Conservation (phyloP, 2,329 filamentous ascomycete species). For the Hypoxylon sp. region DNA sequence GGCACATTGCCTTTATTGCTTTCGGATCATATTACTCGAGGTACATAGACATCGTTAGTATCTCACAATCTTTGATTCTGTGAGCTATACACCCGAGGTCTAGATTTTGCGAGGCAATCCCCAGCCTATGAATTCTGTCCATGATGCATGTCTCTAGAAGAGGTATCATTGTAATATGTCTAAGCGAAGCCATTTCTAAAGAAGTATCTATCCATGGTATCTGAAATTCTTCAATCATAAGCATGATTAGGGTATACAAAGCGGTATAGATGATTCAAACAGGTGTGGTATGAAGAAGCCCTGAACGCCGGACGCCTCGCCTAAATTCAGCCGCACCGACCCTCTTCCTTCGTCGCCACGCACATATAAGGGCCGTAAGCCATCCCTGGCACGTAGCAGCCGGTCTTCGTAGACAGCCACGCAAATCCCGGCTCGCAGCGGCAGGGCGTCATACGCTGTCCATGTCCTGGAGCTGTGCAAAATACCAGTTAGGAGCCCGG, state of each 20-base stretch:
- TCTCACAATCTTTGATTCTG: no score
- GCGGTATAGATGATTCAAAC: background rate
- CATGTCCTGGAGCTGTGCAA: constrained; percentile 34
- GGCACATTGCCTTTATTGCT: no score
- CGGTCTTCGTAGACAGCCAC: background rate
- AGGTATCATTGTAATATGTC: no score
- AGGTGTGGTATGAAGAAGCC: background rate
- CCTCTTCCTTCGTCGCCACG: background rate
- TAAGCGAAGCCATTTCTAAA: background rate
- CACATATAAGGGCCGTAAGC: background rate
- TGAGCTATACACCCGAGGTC: no score
- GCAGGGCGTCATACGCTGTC: background rate
- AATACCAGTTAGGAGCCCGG: constrained; percentile 27
- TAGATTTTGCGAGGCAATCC: no score
- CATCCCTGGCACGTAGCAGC: no score
- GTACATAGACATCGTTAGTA: no score
- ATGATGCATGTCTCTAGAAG: no score
- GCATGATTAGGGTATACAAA: background rate
- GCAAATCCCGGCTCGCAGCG: background rate
- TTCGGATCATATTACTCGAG: no score
- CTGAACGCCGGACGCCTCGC: constrained; percentile 22
- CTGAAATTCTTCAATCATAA: background rate
- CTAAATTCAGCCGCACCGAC: constrained; percentile 3
- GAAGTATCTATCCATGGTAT: constrained; percentile 5
- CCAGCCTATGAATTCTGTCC: no score